A percentile compares a stretch with the other conserved stretches of the same genome.
Evolutionary conservation across 257 asterid species (phyloP).

Genomic region (Gynochthodes officinalis): DNA sequence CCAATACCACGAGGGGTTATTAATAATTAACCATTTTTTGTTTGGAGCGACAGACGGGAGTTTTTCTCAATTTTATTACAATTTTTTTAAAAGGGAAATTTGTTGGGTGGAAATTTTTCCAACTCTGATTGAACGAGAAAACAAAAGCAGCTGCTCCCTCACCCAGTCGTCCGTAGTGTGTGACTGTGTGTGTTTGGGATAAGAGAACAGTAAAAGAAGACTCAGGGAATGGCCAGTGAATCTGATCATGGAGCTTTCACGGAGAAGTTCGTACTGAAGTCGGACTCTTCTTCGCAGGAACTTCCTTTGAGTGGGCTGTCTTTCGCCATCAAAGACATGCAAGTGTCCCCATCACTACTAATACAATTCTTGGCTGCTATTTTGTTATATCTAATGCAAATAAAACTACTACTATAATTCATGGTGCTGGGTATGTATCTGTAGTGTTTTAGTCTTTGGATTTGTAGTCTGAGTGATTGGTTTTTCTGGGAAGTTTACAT

Average conservation of each 20-base stretch:
- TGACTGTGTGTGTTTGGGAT: neutral
- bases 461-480: neutral
- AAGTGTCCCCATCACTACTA: constrained; percentile 11
- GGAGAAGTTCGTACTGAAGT: constrained; percentile 52
- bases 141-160: neutral
- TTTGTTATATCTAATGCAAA: neutral
- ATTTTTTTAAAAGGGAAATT: too few species aligned
- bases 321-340: constrained; percentile 93
- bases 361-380: neutral
- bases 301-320: constrained; percentile 62
- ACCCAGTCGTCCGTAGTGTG: neutral
- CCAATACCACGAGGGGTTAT: too few species aligned
- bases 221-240: constrained; percentile 39
- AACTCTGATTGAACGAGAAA: neutral
- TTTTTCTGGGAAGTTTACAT: neutral
- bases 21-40: too few species aligned
- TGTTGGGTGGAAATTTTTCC: too few species aligned
- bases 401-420: neutral
- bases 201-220: neutral
- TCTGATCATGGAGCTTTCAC: constrained; percentile 66
- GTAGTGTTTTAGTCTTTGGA: neutral
- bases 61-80: too few species aligned
- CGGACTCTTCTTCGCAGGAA: constrained; percentile 38
- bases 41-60: neutral
- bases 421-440: neutral